These are phyloP conservation scores for Psilocybe subaeruginosa DNA, from an alignment of 768 basidiomycete genomes.

Conservation along the genomic window DNA sequence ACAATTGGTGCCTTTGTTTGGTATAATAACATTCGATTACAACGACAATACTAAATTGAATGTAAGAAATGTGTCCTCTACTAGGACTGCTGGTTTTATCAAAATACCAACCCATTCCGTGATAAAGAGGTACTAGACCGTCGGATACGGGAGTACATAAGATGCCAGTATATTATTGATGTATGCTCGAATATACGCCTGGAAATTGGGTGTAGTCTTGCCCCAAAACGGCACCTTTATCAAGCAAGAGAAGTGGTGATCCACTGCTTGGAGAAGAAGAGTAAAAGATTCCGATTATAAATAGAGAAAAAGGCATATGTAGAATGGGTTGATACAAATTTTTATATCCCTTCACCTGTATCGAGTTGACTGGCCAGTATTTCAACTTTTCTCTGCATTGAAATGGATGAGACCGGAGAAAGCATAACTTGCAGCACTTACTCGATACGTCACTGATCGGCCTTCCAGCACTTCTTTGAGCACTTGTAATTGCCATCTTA, in stretches of 20 bases:
- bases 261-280: no score
- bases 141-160: background rate
- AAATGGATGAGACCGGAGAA: background rate
- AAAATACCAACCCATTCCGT: background rate
- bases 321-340: conserved; percentile 4
- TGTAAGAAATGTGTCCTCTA: background rate
- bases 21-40: conserved; percentile 61
- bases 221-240: conserved; percentile 77
- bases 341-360: conserved; percentile 54
- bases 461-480: conserved; percentile 69
- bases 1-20: conserved; percentile 59
- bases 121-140: background rate
- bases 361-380: conserved; percentile 65
- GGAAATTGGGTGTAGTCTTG: conserved; percentile 55
- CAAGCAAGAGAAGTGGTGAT: conserved; percentile 42
- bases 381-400: conserved; percentile 62
- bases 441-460: conserved; percentile 65
- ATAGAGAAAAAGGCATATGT: background rate
- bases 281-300: background rate
- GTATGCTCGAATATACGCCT: conserved; percentile 84
- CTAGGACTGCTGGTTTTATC: background rate
- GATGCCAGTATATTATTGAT: conserved; percentile 31
- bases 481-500: conserved; percentile 73
- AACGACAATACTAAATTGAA: conserved; percentile 4
- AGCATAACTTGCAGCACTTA: conserved; percentile 33